phyloP scores from a whole-genome alignment of 1,284 basidiomycete species.

The Golubevia sp. region DNA sequence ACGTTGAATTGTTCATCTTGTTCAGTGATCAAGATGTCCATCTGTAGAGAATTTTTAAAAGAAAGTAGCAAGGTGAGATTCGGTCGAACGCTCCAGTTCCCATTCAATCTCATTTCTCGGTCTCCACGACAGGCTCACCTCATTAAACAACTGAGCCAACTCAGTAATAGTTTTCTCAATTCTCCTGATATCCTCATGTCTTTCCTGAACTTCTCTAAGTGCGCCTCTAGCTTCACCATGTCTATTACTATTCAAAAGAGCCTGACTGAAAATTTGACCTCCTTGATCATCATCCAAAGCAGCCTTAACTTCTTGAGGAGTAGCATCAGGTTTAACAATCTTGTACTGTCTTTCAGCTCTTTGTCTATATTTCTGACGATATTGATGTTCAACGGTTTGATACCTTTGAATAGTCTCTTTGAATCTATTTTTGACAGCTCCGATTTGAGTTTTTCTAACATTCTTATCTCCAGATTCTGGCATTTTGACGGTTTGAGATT shows the following conservation, averaged over 20 bases:
- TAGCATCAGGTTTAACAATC: conserved; percentile 88
- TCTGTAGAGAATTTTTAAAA: conserved; percentile 7
- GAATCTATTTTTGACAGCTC: conserved; percentile 64
- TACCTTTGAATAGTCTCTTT: conserved; percentile 66
- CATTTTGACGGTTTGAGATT: conserved; percentile 39
- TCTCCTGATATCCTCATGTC: conserved; percentile 83
- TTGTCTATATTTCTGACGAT: conserved; percentile 89
- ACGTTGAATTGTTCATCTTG: conserved; percentile 58
- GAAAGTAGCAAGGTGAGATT: background rate
- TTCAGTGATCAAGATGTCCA: conserved; percentile 57
- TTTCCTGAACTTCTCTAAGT: conserved; percentile 85
- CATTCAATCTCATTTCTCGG: conserved; percentile 64
- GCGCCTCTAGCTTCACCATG: conserved; percentile 83
- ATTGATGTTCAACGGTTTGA: conserved; percentile 89
- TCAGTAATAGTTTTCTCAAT: conserved; percentile 87
- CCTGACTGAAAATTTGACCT: conserved; percentile 81
- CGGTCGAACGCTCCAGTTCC: background rate
- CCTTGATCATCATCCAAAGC: conserved; percentile 77
- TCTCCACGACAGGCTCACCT: conserved; percentile 74
- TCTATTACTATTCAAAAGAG: conserved; percentile 79
- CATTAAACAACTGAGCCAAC: conserved; percentile 83
- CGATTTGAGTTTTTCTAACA: conserved; percentile 59
- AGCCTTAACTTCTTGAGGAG: conserved; percentile 76
- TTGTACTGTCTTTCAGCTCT: conserved; percentile 93
- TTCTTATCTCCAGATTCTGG: conserved; percentile 52